A percentile compares a stretch with the other conserved stretches of the same genome.
Evolutionary conservation across 805 yeast genomes (phyloP).

Genomic region (Kurtzmaniella cleridarum): DNA sequence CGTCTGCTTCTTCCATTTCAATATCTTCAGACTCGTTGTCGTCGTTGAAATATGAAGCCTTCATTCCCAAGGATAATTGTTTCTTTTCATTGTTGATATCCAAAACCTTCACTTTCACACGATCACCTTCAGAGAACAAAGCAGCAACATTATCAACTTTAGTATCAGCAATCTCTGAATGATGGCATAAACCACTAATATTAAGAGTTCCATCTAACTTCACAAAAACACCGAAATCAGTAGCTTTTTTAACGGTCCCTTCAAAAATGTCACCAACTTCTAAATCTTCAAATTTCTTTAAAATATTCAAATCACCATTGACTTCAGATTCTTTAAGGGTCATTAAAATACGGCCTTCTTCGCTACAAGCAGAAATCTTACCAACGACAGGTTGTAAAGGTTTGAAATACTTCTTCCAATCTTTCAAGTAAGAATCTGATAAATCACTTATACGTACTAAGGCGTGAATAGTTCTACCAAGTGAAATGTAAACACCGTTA

Average conservation of each 20-base stretch:
- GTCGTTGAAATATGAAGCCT: slow-evolving; percentile 75
- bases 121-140: slow-evolving; percentile 83
- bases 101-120: slow-evolving; percentile 79
- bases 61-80: slow-evolving; percentile 85
- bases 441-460: slow-evolving; percentile 77
- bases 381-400: slow-evolving; percentile 72
- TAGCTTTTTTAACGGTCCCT: slow-evolving; percentile 71
- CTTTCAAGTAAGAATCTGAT: slow-evolving; percentile 75
- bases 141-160: slow-evolving; percentile 50
- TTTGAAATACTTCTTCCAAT: slow-evolving; percentile 78
- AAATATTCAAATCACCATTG: slow-evolving; percentile 55
- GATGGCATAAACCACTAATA: slow-evolving; percentile 84
- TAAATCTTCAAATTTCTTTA: slow-evolving; percentile 64
- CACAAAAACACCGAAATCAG: slow-evolving; percentile 90
- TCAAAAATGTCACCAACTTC: slow-evolving; percentile 65
- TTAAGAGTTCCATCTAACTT: slow-evolving; percentile 68
- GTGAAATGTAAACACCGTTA: slow-evolving; percentile 70
- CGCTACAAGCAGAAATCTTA: slow-evolving; percentile 58
- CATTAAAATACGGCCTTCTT: slow-evolving; percentile 61
- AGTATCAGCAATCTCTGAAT: slow-evolving; percentile 75
- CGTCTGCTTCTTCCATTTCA: slow-evolving; percentile 22
- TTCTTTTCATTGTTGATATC: slow-evolving; percentile 58
- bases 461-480: slow-evolving; percentile 68
- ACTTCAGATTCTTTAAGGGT: slow-evolving; percentile 79
- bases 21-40: slow-evolving; percentile 28